These are phyloP conservation scores for Schwanniomyces polymorphus DNA, from an alignment of 805 yeast genomes.

Conservation along the genomic window DNA sequence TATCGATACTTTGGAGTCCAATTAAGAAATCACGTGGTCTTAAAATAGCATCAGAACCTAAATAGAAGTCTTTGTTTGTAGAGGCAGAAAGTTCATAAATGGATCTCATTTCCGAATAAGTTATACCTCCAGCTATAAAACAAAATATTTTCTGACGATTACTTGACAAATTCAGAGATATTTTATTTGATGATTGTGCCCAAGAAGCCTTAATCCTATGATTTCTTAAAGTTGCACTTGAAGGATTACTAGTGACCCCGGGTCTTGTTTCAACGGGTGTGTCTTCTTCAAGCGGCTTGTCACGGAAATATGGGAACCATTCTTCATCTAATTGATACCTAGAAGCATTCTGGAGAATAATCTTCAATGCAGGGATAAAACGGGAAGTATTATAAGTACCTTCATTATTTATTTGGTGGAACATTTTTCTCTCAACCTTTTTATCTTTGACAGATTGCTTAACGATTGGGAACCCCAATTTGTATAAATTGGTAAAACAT, in stretches of 20 bases:
- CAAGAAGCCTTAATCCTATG: constrained; percentile 75
- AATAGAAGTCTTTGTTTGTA: constrained; percentile 68
- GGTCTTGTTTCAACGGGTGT: constrained; percentile 17
- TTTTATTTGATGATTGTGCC: constrained; percentile 49
- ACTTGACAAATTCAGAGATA: constrained; percentile 10
- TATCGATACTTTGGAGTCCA: constrained; percentile 42
- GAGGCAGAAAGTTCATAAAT: constrained; percentile 66
- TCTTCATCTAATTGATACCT: constrained; percentile 54
- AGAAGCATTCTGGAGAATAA: constrained; percentile 53
- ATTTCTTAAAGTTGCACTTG: constrained; percentile 54
- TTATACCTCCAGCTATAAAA: constrained; percentile 87
- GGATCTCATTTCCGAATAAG: constrained; percentile 77
- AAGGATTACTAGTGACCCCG: constrained; percentile 5
- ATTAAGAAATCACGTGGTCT: constrained; percentile 52
- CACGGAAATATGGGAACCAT: constrained; percentile 72
- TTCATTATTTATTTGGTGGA: constrained; percentile 55
- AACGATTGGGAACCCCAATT: constrained; percentile 58
- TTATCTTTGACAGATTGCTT: constrained; percentile 41
- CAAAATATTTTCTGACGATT: constrained; percentile 69
- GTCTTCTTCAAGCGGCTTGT: constrained; percentile 62
- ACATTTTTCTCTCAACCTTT: constrained; percentile 48
- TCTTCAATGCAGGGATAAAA: constrained; percentile 67
- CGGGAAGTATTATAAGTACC: constrained; percentile 66
- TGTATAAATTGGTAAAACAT: constrained; percentile 40
- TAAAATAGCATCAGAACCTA: constrained; percentile 78